phyloP scores from a whole-genome alignment of 257 asterid genomes.

The Striga asiatica region DNA sequence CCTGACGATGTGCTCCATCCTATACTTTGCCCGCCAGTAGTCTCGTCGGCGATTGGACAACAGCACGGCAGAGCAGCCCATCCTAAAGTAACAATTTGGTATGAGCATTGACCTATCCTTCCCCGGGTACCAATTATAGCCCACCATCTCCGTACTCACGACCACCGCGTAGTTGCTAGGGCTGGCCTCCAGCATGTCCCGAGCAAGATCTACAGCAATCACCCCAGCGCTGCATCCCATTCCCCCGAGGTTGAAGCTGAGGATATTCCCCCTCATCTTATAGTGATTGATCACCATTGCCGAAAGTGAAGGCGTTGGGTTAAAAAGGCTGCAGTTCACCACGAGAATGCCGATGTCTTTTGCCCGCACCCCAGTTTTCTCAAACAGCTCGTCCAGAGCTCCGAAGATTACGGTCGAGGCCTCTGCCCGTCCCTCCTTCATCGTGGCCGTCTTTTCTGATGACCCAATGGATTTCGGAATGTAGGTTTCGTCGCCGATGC shows the following conservation, averaged over 20 bases:
- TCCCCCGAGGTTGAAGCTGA: slow-evolving; percentile 87
- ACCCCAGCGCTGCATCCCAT: slow-evolving; percentile 95
- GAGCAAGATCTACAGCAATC: slow-evolving; percentile 72
- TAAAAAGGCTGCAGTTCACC: slow-evolving; percentile 88
- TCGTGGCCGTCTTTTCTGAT: slow-evolving; percentile 64
- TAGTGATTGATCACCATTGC: slow-evolving; percentile 94
- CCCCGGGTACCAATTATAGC: slow-evolving; percentile 85
- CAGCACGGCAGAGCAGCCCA: slow-evolving; percentile 94
- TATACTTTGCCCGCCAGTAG: slow-evolving; percentile 65
- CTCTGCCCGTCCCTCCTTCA: slow-evolving; percentile 90
- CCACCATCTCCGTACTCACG: slow-evolving; percentile 92
- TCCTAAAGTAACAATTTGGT: slow-evolving; percentile 80
- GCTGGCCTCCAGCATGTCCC: slow-evolving; percentile 79
- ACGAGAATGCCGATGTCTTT: slow-evolving; percentile 82
- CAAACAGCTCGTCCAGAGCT: slow-evolving; percentile 84
- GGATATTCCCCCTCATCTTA: slow-evolving; percentile 79
- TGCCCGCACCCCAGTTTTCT: slow-evolving; percentile 46
- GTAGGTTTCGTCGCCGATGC: slow-evolving; percentile 81
- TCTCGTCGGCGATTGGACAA: slow-evolving; percentile 89
- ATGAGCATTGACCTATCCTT: slow-evolving; percentile 80
- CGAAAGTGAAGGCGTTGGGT: slow-evolving; percentile 97
- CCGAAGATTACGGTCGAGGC: slow-evolving; percentile 84
- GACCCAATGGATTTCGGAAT: slow-evolving; percentile 60
- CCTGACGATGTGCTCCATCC: slow-evolving; percentile 78
- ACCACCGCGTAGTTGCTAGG: slow-evolving; percentile 77